Base-by-base conservation (phyloP, 2,329 filamentous ascomycete species). In the Calonectria naviculata region DNA sequence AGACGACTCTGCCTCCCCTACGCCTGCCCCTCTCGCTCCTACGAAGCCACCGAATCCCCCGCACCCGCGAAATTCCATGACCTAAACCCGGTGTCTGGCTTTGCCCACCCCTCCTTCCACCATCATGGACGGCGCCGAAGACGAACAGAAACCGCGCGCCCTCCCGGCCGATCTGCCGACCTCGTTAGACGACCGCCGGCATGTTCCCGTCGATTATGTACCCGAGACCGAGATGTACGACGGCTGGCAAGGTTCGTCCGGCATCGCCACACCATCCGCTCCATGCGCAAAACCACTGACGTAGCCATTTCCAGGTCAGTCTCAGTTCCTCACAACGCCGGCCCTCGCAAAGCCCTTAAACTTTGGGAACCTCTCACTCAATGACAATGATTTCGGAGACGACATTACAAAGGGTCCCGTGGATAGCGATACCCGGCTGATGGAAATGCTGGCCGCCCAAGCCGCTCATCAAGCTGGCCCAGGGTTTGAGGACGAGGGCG, bases 221-320 rank as follows among this genome's bases (percentile, higher is more conserved):
- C 88, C 89, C 44, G 97, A 98, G 87, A 98, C 95, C 46, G 97
- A 98, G 87, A 95, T 98, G 86, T 99, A 98, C 83, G 97, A 99
- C 89, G 97, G 95, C 77, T 99, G 97, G 97, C 95, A 98, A 92
- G 96, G 96, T 88, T 76, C 73, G 86, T 85, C 41, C 60, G 44
- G 70, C 70, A 65, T 71, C 67, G 62, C 68, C 65, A 70, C 72
- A 34, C 62, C 60, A 63, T 60, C 61, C 36, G 41, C 28, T 70
- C 60, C 70, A 29, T 74, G 74, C 74, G 74, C 67, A 65, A 75
- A 74, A 71, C 73, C 42, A 76, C 78, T 82, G 70, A 81, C 77
- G 56, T 47, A 61, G 66, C 62, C 62, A 63, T 60, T 36, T 71
- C 65, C 81, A 98, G 96, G 96, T 75, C 95, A 98, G 88, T 98